A percentile compares a stretch with the other conserved stretches of the same genome.
phyloP scores from a whole-genome alignment of 768 basidiomycete genomes.

The Termitomyces sp. region DNA sequence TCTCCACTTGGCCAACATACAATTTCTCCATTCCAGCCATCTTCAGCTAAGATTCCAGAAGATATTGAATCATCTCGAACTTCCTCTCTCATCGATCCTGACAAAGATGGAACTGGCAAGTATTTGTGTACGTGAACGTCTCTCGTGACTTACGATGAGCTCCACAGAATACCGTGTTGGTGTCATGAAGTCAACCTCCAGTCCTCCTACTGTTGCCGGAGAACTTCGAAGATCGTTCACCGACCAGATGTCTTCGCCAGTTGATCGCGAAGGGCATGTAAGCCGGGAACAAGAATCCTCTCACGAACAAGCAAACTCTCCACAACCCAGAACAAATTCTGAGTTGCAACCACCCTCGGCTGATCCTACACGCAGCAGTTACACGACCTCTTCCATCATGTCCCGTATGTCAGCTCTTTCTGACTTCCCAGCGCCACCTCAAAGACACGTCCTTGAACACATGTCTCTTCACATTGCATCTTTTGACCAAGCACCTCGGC shows the following conservation, averaged over 20 bases:
- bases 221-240: conserved; percentile 36
- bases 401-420: conserved; percentile 71
- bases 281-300: not conserved
- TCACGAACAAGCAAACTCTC: not conserved
- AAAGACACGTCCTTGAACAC: conserved; percentile 24
- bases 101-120: conserved; percentile 42
- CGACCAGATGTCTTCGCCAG: conserved; percentile 30
- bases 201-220: conserved; percentile 40
- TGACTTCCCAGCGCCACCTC: conserved; percentile 67
- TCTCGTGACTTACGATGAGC: not conserved
- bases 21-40: conserved; percentile 34
- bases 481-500: conserved; percentile 28
- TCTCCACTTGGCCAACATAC: conserved; percentile 19
- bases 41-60: conserved; percentile 42
- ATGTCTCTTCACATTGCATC: conserved; percentile 43
- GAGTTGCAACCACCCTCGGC: conserved; percentile 30
- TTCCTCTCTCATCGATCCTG: conserved; percentile 33
- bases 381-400: conserved; percentile 53
- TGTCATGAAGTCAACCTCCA: conserved; percentile 44
- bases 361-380: conserved; percentile 45
- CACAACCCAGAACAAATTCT: conserved; percentile 13
- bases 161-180: conserved; percentile 48
- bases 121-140: not conserved
- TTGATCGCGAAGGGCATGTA: conserved; percentile 5
- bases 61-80: conserved; percentile 43